Evolutionary conservation across 1,284 basidiomycete species (phyloP), one percentile per base, ranked within the genome.

Genomic region (Crucibulum cyathiforme): DNA sequence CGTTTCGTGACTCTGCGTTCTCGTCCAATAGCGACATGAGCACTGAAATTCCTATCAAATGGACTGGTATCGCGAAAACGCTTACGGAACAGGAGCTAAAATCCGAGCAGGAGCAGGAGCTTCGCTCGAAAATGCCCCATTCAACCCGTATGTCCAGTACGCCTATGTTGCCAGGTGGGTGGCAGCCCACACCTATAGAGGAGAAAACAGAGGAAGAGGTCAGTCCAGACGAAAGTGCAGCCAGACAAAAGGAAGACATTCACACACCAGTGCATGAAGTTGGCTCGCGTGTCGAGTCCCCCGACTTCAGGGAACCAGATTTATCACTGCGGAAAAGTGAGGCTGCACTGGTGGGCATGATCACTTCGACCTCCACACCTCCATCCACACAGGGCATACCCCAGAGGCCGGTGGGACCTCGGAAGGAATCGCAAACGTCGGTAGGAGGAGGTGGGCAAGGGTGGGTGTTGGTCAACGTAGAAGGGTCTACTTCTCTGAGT

Each of bases 391-490:
- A 46, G 36, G n/a, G 45, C 38, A 60, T 64, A 39, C 66, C 69
- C 49, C 53, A 55, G n/a, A 53, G 53, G 24, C 34, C 63, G 2
- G 59, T 62, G 35, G 57, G 58, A 13, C 60, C 61, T n/a, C 58
- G 65, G 34, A 62, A 58, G 53, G 71, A 69, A 54, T 65, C 65
- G 13, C 56, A 52, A 9, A 62, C 53, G n/a, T 59, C 59, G 8
- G 57, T 49, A 8, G 49, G 64, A 2, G 67, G 68, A 31, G 66
- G 68, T 39, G 74, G 77, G 19, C 70, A 83, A 74, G 83, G 88
- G 56, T 90, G 88, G 88, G 88, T 90, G 5, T 72, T 90, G 51
- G 83, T 90, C 47, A 88, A 89, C 61, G 81, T 90, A 35, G 86
- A 88, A 61, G 79, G 80, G 37, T 59, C 66, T 13, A 31, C 47